Percentiles rank a stretch among this genome's conserved stretches.
Evolutionary conservation across 768 basidiomycete genomes (phyloP).

Genomic region (Cubamyces sp.): DNA sequence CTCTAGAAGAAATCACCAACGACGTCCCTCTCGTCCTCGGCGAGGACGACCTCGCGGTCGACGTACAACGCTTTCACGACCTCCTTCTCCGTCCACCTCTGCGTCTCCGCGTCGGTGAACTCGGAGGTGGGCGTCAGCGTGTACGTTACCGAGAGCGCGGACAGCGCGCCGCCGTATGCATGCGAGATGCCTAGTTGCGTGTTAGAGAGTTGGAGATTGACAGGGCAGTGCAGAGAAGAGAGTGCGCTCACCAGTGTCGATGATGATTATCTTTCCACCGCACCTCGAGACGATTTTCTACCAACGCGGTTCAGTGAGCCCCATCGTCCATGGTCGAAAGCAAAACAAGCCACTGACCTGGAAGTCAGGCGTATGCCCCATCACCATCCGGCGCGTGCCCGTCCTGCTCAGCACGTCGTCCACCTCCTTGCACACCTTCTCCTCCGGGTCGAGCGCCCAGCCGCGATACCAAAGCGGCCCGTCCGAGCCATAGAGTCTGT

Average conservation of each 20-base stretch:
- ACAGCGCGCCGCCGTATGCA: conserved; percentile 92
- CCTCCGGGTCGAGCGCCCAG: conserved; percentile 80
- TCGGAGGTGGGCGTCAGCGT: conserved; percentile 64
- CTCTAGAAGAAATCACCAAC: conserved; percentile 25
- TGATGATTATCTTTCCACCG: conserved; percentile 90
- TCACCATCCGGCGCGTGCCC: conserved; percentile 86
- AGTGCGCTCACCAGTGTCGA: conserved; percentile 76
- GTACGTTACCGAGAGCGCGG: conserved; percentile 87
- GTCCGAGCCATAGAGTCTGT: conserved; percentile 70
- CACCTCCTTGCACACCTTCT: conserved; percentile 69
- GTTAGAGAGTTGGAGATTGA: background rate
- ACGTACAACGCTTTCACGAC: conserved; percentile 68
- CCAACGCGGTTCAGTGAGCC: background rate
- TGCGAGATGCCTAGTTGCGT: conserved; percentile 76
- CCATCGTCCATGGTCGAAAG: background rate
- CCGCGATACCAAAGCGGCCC: conserved; percentile 97
- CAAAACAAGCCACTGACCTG: conserved; percentile 43
- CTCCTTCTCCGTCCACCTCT: conserved; percentile 64
- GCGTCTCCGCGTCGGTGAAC: conserved; percentile 31
- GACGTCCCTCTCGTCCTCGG: conserved; percentile 40
- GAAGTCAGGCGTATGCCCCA: conserved; percentile 97
- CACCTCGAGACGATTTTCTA: conserved; percentile 86
- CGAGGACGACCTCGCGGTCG: conserved; percentile 55
- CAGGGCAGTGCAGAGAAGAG: background rate
- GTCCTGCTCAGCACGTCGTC: conserved; percentile 71